Base-by-base conservation (phyloP, 1,284 basidiomycete genomes). In the Blastosporella zonata region DNA sequence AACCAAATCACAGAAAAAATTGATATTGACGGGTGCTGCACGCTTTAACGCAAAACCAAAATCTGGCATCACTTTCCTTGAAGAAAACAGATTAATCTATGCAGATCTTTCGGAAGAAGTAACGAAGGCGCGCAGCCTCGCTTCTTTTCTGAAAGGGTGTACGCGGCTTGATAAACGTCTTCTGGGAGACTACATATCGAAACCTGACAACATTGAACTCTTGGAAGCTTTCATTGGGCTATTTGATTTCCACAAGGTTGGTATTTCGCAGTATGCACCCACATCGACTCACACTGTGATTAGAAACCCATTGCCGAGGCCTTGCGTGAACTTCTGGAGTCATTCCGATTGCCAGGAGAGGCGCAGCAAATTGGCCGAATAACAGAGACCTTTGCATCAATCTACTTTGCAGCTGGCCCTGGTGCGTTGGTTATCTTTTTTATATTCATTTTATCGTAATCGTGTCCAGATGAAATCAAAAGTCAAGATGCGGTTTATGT, bases 11-110 rank as follows among this genome's bases (percentile, higher is more conserved):
- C 84, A 82, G 61, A 99, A 99, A 69, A 86, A 87, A 36, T 72
- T 95, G 9, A 82, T 97, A 20, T 72, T 97, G 39, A 81, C 85
- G 1, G 96, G 93, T 6, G 92, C 93, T 1, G 73, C 83, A 0
- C 82, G 85, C 40, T 99, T 99, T 74, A 99, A 99, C 63, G 70
- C 78, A n/a, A 99, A 99, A 70, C 96, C 97, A 1, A 98, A 97
- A 69, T 77, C 80, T 35, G 97, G 95, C 0, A 67, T 99, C n/a
- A 79, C 89, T 3, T 95, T 92, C 68, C 73, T 97, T 29, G 90
- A 95, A 64, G 90, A 95, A 59, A 87, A 94, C 60, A 84, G 83
- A 17, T 72, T 97, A 35, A 91, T 97, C 53, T 87, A 85, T 62
- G 72, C 78, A 9, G 84, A 87, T 55, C 69, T 79, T 42, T 80